Conservation (phyloP, 2,329 filamentous ascomycete species). For the Beauveria sp. region DNA sequence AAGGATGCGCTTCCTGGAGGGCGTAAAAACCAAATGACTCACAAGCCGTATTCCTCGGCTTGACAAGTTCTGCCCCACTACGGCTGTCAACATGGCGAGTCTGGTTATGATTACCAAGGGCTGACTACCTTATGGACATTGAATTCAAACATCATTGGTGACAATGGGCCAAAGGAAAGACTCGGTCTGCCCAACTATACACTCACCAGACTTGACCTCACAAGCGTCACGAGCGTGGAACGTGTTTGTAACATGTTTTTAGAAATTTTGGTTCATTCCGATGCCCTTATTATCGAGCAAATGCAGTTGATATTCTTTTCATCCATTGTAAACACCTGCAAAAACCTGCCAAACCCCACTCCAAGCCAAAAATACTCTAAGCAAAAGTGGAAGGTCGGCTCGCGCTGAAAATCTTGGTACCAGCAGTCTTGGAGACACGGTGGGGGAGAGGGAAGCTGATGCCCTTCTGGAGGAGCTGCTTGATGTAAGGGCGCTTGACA, state of each 20-base stretch:
- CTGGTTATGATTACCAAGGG: not conserved
- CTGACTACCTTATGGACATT: not conserved
- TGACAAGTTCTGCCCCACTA: not conserved
- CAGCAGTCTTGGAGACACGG: slow-evolving; percentile 75
- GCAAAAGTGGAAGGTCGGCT: slow-evolving; percentile 96
- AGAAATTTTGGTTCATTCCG: slow-evolving; percentile 34
- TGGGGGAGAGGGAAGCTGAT: slow-evolving; percentile 99
- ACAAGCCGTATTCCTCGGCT: not conserved
- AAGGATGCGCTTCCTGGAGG: not conserved
- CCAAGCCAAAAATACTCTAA: slow-evolving; percentile 58
- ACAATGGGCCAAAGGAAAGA: no score
- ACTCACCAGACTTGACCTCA: not conserved
- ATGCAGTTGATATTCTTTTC: slow-evolving; percentile 53
- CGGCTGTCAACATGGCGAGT: not conserved
- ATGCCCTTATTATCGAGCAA: slow-evolving; percentile 43
- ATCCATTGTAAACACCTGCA: slow-evolving; percentile 55
- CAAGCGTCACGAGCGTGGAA: not conserved
- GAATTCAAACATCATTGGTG: not conserved
- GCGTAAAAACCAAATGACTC: slow-evolving; percentile 1
- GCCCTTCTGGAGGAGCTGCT: slow-evolving; percentile 90
- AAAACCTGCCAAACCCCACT: slow-evolving; percentile 46
- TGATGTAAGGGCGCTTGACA: slow-evolving; percentile 98
- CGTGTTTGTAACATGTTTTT: not conserved
- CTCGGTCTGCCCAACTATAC: not conserved
- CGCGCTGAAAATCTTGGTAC: slow-evolving; percentile 88